Evolutionary conservation across 148 eudicot species (phyloP).

Genomic region (Fallopia convolvulus): DNA sequence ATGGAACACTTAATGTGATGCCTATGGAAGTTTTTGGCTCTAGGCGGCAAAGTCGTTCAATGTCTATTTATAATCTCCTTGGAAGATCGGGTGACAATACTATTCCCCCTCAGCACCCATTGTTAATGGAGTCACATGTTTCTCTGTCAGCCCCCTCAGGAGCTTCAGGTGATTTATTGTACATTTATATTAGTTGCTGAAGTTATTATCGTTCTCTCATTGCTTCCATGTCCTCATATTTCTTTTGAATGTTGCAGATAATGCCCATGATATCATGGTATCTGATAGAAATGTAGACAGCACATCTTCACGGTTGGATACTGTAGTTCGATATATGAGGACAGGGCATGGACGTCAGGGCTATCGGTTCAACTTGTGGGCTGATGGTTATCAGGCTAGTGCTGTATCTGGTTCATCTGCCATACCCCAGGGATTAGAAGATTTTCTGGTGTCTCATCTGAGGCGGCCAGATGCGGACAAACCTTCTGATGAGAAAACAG

Average conservation of each 20-base stretch:
- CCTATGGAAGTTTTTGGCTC: slow-evolving; percentile 98
- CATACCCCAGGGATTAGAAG: slow-evolving; percentile 89
- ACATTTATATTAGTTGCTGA: background rate
- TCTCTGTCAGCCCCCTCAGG: slow-evolving; percentile 38
- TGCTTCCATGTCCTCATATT: background rate
- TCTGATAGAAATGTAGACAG: slow-evolving; percentile 52
- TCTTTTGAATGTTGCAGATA: slow-evolving; percentile 32
- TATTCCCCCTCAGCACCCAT: slow-evolving; percentile 72
- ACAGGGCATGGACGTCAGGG: slow-evolving; percentile 65
- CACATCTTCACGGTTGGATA: slow-evolving; percentile 61
- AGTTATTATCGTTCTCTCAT: background rate
- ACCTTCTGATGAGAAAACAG: slow-evolving; percentile 37
- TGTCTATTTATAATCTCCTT: slow-evolving; percentile 87
- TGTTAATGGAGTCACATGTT: slow-evolving; percentile 70
- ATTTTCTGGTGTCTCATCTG: slow-evolving; percentile 69
- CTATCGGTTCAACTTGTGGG: slow-evolving; percentile 74
- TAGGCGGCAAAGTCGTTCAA: slow-evolving; percentile 89
- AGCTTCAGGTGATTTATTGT: slow-evolving; percentile 44
- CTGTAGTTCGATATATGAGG: slow-evolving; percentile 74
- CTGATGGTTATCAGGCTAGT: slow-evolving; percentile 58
- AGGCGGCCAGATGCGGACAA: slow-evolving; percentile 56
- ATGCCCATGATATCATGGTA: slow-evolving; percentile 33
- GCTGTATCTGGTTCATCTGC: slow-evolving; percentile 62
- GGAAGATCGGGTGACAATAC: slow-evolving; percentile 63
- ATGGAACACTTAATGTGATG: slow-evolving; percentile 91